Evolutionary conservation across 1,139 yeast species (phyloP).

Genomic region (Lodderomyces elongisporus): DNA sequence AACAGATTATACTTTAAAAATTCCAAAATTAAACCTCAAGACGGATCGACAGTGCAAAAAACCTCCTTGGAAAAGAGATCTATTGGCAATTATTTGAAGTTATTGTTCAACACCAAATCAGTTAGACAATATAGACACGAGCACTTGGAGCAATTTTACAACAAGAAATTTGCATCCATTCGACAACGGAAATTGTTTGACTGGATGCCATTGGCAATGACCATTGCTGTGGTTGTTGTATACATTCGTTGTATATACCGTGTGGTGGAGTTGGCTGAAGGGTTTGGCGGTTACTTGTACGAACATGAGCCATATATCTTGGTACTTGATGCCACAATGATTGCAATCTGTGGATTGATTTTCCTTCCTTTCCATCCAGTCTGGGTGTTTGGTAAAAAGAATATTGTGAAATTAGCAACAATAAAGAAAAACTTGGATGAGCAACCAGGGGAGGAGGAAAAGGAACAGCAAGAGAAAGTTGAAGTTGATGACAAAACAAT

Average conservation of each 20-base stretch:
- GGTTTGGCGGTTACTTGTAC: constrained; percentile 71
- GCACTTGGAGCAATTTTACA: constrained; percentile 30
- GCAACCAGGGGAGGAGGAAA: neutral
- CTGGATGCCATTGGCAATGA: constrained; percentile 48
- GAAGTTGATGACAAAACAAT: constrained; percentile 3
- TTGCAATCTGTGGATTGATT: constrained; percentile 40
- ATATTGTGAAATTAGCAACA: constrained; percentile 30
- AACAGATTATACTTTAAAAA: constrained; percentile 39
- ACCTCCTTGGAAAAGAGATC: constrained; percentile 22
- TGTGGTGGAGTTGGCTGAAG: constrained; percentile 72
- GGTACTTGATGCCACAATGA: constrained; percentile 73
- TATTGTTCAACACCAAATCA: constrained; percentile 25
- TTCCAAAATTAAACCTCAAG: constrained; percentile 11
- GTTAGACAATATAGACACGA: constrained; percentile 18
- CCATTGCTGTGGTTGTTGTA: constrained; percentile 52
- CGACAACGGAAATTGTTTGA: constrained; percentile 38
- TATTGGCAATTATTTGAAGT: constrained; percentile 23
- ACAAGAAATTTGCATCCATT: constrained; percentile 36
- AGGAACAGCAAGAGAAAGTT: neutral
- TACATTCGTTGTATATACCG: constrained; percentile 77
- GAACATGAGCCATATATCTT: constrained; percentile 68
- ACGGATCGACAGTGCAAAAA: too few relatives aligned
- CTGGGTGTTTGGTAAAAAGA: constrained; percentile 43
- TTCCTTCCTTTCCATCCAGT: constrained; percentile 65
- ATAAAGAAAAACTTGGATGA: constrained; percentile 30